Conservation (phyloP, 192 early-diverging fungal genomes). For the Podila epicladia region DNA sequence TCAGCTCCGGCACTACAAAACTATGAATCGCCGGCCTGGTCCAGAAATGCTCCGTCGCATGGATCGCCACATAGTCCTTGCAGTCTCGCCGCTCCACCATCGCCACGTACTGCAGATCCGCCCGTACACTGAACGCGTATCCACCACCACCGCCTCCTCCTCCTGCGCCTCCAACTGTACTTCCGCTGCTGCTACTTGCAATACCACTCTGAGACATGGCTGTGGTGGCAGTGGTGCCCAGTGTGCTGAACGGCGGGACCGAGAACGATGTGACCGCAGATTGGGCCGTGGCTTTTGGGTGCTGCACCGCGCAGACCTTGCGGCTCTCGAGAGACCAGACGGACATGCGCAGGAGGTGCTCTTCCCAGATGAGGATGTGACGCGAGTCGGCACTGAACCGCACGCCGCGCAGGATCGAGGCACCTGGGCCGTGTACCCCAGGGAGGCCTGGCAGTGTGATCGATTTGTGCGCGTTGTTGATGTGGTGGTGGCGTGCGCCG, state of each 20-base stretch:
- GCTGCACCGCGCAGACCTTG: conserved; percentile 13
- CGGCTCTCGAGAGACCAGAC: conserved; percentile 43
- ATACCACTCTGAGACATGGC: conserved; percentile 5
- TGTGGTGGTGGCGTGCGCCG: too few species aligned
- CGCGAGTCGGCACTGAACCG: conserved; percentile 50
- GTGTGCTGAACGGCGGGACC: conserved; percentile 33
- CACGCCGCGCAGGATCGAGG: conserved; percentile 18
- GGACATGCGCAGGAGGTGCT: conserved; percentile 24
- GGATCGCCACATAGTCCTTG: conserved; percentile 33
- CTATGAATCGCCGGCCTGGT: conserved; percentile 21
- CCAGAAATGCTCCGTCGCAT: conserved; percentile 44
- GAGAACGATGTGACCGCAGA: conserved; percentile 31
- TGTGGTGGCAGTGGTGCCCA: conserved; percentile 37
- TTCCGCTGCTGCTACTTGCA: not conserved
- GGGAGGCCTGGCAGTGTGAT: not conserved
- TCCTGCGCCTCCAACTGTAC: too few species aligned
- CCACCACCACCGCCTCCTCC: not conserved
- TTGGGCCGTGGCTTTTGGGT: conserved; percentile 28
- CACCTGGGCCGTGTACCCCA: conserved; percentile 7
- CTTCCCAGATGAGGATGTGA: conserved; percentile 48
- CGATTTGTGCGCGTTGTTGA: not conserved
- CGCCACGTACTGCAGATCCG: conserved; percentile 37
- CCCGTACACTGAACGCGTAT: conserved; percentile 22
- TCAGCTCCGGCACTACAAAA: conserved; percentile 49
- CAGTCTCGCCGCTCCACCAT: conserved; percentile 44